A percentile compares a stretch with the other conserved stretches of the same genome.
These are phyloP conservation scores for Xylaria curta DNA, from an alignment of 495 filamentous ascomycete species.

Conservation along the genomic window DNA sequence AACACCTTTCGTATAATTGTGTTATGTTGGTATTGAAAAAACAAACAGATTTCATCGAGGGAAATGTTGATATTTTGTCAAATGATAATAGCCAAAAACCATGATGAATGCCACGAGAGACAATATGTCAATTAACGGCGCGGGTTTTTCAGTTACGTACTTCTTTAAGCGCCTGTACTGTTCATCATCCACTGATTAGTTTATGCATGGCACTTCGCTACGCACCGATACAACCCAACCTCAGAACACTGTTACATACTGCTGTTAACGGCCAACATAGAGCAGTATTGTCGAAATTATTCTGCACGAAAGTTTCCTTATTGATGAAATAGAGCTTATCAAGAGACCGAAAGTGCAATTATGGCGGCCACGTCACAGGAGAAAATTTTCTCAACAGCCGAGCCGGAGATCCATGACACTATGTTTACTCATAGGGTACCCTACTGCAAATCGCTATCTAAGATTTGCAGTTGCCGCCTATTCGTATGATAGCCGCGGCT, in stretches of 20 bases:
- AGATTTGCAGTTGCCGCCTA: not conserved
- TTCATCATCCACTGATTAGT: not conserved
- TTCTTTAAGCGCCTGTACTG: not conserved
- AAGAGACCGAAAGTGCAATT: conserved; percentile 5
- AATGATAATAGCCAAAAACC: no score
- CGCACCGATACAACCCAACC: not conserved
- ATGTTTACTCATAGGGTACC: not conserved
- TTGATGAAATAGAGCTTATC: not conserved
- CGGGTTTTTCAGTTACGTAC: not conserved
- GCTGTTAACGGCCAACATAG: not conserved
- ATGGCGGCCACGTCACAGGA: conserved; percentile 3
- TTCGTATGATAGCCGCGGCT: not conserved
- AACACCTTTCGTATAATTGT: not conserved
- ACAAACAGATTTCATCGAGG: not conserved
- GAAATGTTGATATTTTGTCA: not conserved
- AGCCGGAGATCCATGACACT: not conserved
- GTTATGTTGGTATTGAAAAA: not conserved
- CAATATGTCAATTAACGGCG: not conserved
- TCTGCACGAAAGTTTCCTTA: not conserved
- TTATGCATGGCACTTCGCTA: conserved; percentile 6
- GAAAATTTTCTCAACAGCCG: not conserved
- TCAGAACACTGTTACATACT: not conserved
- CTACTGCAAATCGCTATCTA: not conserved
- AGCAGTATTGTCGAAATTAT: not conserved
- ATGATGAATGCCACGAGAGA: not conserved